Base-by-base conservation (phyloP, 345 rosid genomes). In the Melaleuca quinquenervia region DNA sequence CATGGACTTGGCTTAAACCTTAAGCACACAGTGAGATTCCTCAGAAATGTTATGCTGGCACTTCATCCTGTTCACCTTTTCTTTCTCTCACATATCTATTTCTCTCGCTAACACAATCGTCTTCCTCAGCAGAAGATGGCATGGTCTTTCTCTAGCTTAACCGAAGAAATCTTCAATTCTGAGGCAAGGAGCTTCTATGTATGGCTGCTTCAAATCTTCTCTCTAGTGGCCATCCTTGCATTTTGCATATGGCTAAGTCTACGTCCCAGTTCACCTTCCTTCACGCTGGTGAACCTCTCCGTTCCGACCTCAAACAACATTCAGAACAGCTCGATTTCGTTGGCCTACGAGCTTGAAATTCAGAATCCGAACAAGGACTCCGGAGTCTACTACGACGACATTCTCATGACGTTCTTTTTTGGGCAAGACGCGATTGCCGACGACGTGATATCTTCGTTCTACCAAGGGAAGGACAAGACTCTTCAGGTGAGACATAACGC, bases 361-460 rank as follows among this genome's bases (percentile, higher is more conserved):
- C 10, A 70, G 44, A 93, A 92, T 83, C 88, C 90, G 29, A 92
- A 90, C 89, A 54, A 83, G 56, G 92, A 93, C 54, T 90, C 93
- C 5, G 86, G 80, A 27, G 84, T 92, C 53, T 75, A 88, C 84
- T 91, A 90, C 21, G 92, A 91, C 13, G 91, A 89, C 51, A 88
- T 92, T 48, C 26, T 85, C 9, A 36, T 90, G 55, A 53, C 52
- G 32, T 89, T 93, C 49, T 82, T 53, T 64, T 49, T 88, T 32
- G 90, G 88, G 52, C 85, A 84, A 21, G 92, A 93, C 32, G 45
- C 15, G n/a, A 84, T 89, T 3, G 92, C 89, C 44, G 85, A 74
- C 1, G 88, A 58, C 24, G 88, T 22, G 53, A 56, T 88, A 27
- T 26, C 70, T 44, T 50, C 88, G 18, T 91, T 91, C 76, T 21